phyloP scores from a whole-genome alignment of 495 filamentous ascomycete species.

The Annulohypoxylon moriforme region DNA sequence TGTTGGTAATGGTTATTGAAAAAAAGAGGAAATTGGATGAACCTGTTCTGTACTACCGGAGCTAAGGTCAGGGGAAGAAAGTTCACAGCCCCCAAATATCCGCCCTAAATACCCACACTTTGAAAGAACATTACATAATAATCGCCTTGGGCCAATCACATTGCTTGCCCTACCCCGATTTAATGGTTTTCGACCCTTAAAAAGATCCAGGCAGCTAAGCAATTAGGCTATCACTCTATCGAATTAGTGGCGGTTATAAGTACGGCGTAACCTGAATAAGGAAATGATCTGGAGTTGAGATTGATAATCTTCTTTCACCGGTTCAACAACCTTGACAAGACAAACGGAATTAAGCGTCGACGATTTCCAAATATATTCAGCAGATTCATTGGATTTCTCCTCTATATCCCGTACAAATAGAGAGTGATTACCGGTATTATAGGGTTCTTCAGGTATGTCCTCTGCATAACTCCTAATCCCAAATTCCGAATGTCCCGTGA shows the following conservation, averaged over 20 bases:
- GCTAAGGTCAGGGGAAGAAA: neutral
- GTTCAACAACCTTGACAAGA: neutral
- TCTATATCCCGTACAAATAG: too few relatives aligned
- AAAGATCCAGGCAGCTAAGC: neutral
- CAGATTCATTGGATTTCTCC: too few relatives aligned
- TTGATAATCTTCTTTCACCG: neutral
- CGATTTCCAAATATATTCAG: too few relatives aligned
- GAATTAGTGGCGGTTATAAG: slow-evolving; percentile 2
- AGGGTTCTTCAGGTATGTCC: neutral
- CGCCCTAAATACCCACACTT: neutral
- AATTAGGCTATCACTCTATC: neutral
- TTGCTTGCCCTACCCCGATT: neutral
- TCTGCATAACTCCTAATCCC: neutral
- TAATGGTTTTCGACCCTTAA: neutral
- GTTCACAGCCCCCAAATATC: neutral
- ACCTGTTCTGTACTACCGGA: neutral
- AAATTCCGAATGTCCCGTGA: neutral
- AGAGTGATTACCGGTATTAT: neutral
- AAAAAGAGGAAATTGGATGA: neutral
- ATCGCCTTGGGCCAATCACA: neutral
- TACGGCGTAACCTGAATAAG: neutral
- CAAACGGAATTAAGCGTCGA: neutral
- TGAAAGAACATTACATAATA: neutral
- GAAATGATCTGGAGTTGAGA: slow-evolving; percentile 5
- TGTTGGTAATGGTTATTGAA: neutral